These are phyloP conservation scores for Silybum marianum DNA, from an alignment of 129 eudicot genomes.

Conservation along the genomic window DNA sequence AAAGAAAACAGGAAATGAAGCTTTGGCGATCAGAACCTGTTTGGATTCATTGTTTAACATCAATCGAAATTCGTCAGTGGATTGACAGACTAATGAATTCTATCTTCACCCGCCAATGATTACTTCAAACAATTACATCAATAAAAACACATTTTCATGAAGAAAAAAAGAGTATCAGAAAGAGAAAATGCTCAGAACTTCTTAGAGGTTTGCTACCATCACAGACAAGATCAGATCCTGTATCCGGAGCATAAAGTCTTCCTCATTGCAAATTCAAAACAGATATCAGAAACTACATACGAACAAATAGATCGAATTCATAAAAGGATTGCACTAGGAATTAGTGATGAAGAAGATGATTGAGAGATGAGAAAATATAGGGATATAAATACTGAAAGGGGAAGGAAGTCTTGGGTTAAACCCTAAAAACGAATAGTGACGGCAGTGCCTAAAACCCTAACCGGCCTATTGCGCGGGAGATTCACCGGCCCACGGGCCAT, in stretches of 20 bases:
- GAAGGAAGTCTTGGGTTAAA: neutral
- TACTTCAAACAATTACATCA: neutral
- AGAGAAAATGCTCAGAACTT: neutral
- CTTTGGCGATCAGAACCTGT: conserved; percentile 75
- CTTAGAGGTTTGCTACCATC: neutral
- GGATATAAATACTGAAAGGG: neutral
- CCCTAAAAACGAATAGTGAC: neutral
- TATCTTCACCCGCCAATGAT: conserved; percentile 60
- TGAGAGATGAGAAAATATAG: neutral
- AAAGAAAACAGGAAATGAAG: neutral
- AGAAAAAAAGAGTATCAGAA: neutral
- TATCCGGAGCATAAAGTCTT: neutral
- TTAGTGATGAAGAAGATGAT: neutral
- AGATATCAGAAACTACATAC: neutral
- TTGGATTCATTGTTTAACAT: conserved; percentile 62
- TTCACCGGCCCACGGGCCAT: neutral
- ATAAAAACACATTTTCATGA: neutral
- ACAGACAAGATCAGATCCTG: neutral
- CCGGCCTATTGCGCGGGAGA: neutral
- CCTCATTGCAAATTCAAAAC: neutral
- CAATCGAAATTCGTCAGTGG: conserved; percentile 57
- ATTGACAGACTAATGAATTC: conserved; percentile 76
- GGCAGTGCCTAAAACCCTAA: neutral
- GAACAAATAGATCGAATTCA: neutral
- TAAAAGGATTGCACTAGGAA: neutral